These are phyloP conservation scores for Vishniacozyma victoriae DNA, from an alignment of 768 basidiomycete genomes.

Conservation along the genomic window DNA sequence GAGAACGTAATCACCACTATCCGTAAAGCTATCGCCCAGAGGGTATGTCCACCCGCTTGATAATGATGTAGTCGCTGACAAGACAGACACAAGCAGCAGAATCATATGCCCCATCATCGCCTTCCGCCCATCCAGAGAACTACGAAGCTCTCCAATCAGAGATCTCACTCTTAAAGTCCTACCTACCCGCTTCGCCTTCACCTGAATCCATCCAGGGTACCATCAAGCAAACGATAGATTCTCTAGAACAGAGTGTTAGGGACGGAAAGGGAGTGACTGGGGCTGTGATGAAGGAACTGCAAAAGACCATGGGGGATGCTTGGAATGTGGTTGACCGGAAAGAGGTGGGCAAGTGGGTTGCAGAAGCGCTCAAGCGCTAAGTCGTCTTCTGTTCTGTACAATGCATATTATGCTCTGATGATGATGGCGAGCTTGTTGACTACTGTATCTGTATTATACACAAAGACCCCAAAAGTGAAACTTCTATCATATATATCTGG, in stretches of 20 bases:
- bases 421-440: no score
- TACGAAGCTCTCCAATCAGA: slow-evolving; percentile 28
- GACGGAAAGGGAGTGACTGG: slow-evolving; percentile 34
- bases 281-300: slow-evolving; percentile 32
- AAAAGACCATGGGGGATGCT: slow-evolving; percentile 38
- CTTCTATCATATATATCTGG: no score
- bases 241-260: slow-evolving; percentile 22
- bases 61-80: neutral
- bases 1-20: slow-evolving; percentile 37
- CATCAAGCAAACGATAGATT: slow-evolving; percentile 25
- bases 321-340: slow-evolving; percentile 40
- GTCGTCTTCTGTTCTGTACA: no score
- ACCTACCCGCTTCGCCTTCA: slow-evolving; percentile 33
- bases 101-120: slow-evolving; percentile 32
- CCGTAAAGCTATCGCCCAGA: slow-evolving; percentile 37
- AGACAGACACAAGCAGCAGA: slow-evolving; percentile 37
- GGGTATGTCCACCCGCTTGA: slow-evolving; percentile 31
- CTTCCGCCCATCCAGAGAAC: slow-evolving; percentile 35
- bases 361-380: slow-evolving; percentile 37
- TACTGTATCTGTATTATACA: no score
- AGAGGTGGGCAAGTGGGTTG: slow-evolving; percentile 38
- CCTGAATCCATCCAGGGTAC: slow-evolving; percentile 13
- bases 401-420: no score
- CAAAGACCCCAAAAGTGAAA: neutral
- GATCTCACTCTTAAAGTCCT: slow-evolving; percentile 34